phyloP scores from a whole-genome alignment of 352 stramenopile genomes.

The Albugo candida region DNA sequence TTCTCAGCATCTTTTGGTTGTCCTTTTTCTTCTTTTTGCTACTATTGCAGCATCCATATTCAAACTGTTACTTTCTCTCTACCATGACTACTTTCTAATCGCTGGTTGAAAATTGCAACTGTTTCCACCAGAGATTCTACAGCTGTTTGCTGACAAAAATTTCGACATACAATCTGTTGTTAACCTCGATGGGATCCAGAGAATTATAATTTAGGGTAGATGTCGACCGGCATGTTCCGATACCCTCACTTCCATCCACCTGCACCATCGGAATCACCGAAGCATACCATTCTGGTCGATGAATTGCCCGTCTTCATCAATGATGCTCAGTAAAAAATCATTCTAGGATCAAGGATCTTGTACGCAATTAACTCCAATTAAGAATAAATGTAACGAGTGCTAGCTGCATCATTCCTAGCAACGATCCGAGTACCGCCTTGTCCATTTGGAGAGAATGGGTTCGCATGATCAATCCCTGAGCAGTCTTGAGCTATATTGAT shows the following conservation, averaged over 20 bases:
- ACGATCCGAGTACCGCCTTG: constrained; percentile 95
- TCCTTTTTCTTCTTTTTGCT: too few species aligned
- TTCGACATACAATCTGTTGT: too few species aligned
- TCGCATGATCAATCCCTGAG: constrained; percentile 96
- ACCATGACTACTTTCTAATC: too few species aligned
- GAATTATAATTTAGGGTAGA: constrained; percentile 87
- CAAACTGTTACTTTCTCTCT: too few species aligned
- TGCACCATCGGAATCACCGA: constrained; percentile 95
- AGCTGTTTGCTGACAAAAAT: too few species aligned
- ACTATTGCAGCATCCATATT: too few species aligned
- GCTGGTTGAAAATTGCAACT: too few species aligned
- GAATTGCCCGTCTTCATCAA: constrained; percentile 82
- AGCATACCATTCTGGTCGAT: constrained; percentile 88
- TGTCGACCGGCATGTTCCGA: constrained; percentile 92
- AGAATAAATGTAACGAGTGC: constrained; percentile 88
- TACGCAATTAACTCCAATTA: constrained; percentile 76
- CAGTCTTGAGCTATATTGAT: constrained; percentile 98
- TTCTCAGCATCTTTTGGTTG: too few species aligned
- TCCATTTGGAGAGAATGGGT: constrained; percentile 87
- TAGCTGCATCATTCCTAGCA: constrained; percentile 91
- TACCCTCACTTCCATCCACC: constrained; percentile 92
- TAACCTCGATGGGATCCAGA: constrained; percentile 72
- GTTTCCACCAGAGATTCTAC: too few species aligned
- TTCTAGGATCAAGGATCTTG: constrained; percentile 68
- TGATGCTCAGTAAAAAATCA: constrained; percentile 79